Evolutionary conservation across 176 grass and related monocot species (phyloP).

Genomic region (Triticum monococcum): DNA sequence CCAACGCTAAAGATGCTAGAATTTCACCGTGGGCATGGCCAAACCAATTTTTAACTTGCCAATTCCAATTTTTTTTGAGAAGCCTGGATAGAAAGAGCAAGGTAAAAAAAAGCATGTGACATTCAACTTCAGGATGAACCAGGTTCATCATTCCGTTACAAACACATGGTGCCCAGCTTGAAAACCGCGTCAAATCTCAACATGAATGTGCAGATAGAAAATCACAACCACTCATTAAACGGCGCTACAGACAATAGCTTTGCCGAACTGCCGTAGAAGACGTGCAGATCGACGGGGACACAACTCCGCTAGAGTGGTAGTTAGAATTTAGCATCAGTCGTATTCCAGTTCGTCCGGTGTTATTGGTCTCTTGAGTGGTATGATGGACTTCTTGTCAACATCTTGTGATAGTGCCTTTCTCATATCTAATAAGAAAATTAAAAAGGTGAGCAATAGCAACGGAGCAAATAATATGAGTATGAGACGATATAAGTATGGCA

Average conservation of each 20-base stretch:
- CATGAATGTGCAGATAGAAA: neutral
- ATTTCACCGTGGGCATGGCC: too few species aligned
- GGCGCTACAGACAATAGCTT: neutral
- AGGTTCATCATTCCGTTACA: too few species aligned
- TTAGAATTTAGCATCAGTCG: slow-evolving; percentile 50
- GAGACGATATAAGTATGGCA: neutral
- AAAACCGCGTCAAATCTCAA: neutral
- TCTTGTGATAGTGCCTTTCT: slow-evolving; percentile 91
- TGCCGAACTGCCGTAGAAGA: neutral
- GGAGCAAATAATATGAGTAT: neutral
- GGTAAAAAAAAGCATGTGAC: too few species aligned
- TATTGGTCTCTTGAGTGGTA: slow-evolving; percentile 88
- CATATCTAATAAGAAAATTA: slow-evolving; percentile 70
- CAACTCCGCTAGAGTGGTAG: neutral
- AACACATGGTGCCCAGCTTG: neutral
- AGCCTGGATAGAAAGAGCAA: too few species aligned
- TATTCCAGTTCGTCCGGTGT: slow-evolving; percentile 99
- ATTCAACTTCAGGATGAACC: too few species aligned
- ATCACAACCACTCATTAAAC: neutral
- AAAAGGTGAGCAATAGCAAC: neutral
- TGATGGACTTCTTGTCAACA: slow-evolving; percentile 88
- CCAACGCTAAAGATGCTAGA: too few species aligned
- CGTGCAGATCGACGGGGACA: neutral
- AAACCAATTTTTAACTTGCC: too few species aligned
- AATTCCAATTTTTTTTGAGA: too few species aligned